These are phyloP conservation scores for Capsella rubella DNA, from an alignment of 441 rosid species.

Conservation along the genomic window DNA sequence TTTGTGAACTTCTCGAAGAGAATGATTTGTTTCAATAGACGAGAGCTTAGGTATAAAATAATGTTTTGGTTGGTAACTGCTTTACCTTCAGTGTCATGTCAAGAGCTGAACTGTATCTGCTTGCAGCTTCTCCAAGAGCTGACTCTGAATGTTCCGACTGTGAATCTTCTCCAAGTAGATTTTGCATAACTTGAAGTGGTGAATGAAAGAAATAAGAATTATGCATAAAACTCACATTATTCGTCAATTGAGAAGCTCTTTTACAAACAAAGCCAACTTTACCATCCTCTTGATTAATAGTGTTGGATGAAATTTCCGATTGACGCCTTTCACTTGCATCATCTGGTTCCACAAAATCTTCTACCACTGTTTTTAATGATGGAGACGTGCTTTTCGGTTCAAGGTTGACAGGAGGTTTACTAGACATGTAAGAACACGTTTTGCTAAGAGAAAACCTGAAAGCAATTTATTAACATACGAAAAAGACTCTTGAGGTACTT, in stretches of 20 bases:
- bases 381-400: conserved; percentile 7
- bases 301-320: conserved; percentile 9
- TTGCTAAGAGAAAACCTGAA: conserved; percentile 3
- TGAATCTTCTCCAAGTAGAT: neutral
- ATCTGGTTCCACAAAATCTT: conserved; percentile 11
- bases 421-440: conserved; percentile 1
- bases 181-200: conserved; percentile 9
- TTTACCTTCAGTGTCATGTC: conserved; percentile 10
- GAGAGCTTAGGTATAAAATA: neutral
- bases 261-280: neutral
- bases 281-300: conserved; percentile 23
- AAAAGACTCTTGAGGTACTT: conserved; percentile 10
- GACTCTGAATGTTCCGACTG: neutral
- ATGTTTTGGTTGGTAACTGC: neutral
- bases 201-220: neutral
- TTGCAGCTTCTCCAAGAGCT: neutral
- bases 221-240: neutral
- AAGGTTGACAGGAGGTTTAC: conserved; percentile 17
- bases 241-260: neutral
- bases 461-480: neutral
- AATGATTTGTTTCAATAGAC: neutral
- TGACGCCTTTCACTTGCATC: neutral
- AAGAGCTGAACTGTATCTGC: neutral
- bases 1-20: conserved; percentile 1
- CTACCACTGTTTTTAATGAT: neutral